Evolutionary conservation across 495 filamentous ascomycete species (phyloP).

Genomic region (Lasiosphaeria miniovina): DNA sequence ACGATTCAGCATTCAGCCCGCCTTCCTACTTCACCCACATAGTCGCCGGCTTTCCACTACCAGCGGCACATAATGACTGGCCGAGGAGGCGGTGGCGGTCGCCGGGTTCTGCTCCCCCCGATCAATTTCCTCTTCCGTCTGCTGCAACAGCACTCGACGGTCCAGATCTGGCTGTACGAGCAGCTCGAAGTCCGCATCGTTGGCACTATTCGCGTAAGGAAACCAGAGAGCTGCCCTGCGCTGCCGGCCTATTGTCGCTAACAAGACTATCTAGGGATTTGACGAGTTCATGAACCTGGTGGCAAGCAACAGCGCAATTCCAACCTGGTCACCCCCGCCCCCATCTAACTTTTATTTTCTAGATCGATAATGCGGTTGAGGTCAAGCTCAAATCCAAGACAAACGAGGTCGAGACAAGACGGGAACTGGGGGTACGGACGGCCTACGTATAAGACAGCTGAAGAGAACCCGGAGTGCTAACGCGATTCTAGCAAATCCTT

Average conservation of each 20-base stretch:
- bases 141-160: slow-evolving; percentile 79
- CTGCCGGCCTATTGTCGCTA: background rate
- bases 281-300: slow-evolving; percentile 99
- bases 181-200: slow-evolving; percentile 90
- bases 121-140: slow-evolving; percentile 98
- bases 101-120: slow-evolving; percentile 89
- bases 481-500: slow-evolving; percentile 74
- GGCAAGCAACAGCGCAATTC: slow-evolving; percentile 54
- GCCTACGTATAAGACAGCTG: background rate
- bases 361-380: slow-evolving; percentile 82
- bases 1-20: slow-evolving; percentile 6
- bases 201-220: slow-evolving; percentile 81
- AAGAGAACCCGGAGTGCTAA: slow-evolving; percentile 24
- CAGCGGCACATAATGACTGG: slow-evolving; percentile 64
- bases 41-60: slow-evolving; percentile 4
- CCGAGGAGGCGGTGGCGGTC: slow-evolving; percentile 71
- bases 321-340: background rate
- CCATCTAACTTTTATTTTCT: background rate
- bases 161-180: slow-evolving; percentile 96
- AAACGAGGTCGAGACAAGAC: slow-evolving; percentile 68
- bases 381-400: slow-evolving; percentile 82
- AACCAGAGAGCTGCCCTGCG: slow-evolving; percentile 20
- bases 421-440: slow-evolving; percentile 62
- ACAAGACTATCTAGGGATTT: slow-evolving; percentile 38
- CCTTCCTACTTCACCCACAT: slow-evolving; percentile 4